phyloP scores from a whole-genome alignment of 2,329 filamentous ascomycete species.

The Claviceps humidiphila region DNA sequence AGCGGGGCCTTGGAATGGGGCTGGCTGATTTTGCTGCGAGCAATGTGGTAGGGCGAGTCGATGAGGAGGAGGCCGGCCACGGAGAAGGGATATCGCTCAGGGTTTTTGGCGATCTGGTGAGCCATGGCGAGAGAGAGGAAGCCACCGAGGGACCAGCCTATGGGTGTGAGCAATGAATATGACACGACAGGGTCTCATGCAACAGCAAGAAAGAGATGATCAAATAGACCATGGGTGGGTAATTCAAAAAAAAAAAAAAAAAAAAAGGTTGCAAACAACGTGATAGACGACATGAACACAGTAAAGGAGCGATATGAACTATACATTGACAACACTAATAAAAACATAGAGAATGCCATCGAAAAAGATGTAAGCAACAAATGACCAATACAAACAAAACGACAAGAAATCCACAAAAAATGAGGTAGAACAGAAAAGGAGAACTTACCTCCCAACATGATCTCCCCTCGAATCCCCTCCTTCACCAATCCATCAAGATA shows the following conservation, averaged over 20 bases:
- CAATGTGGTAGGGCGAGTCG: constrained; percentile 16
- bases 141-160: constrained; percentile 20
- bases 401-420: too few relatives aligned
- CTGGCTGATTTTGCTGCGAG: constrained; percentile 8
- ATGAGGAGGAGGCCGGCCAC: constrained; percentile 16
- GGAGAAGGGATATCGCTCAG: constrained; percentile 10
- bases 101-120: constrained; percentile 12
- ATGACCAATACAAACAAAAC: too few relatives aligned
- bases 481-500: constrained; percentile 14
- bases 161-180: neutral
- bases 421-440: neutral
- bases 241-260: too few relatives aligned
- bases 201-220: neutral
- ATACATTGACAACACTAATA: too few relatives aligned
- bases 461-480: constrained; percentile 13
- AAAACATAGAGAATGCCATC: too few relatives aligned
- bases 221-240: neutral
- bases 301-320: too few relatives aligned
- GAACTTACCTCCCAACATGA: constrained; percentile 14
- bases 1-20: constrained; percentile 9
- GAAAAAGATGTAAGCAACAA: too few relatives aligned
- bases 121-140: constrained; percentile 15
- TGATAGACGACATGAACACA: too few relatives aligned
- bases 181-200: neutral
- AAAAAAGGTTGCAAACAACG: too few relatives aligned